Percentiles rank a stretch among this genome's conserved stretches.
phyloP scores from a whole-genome alignment of 2,329 filamentous ascomycete species.

The Colletotrichum zoysiae region DNA sequence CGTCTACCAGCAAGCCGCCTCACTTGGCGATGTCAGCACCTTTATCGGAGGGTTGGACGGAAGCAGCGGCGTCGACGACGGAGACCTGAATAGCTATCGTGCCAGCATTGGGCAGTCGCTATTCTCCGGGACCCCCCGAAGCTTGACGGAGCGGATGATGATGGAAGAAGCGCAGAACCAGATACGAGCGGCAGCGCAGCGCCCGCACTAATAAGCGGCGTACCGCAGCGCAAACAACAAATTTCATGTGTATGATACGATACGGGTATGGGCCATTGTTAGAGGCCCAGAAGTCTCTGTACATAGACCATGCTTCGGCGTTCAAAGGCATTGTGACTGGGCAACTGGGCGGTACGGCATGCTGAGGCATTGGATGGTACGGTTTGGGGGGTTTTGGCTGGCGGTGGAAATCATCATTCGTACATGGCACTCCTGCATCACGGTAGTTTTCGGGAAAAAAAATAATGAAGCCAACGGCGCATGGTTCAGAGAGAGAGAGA shows the following conservation, averaged over 20 bases:
- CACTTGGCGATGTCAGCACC: constrained; percentile 61
- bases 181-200: constrained; percentile 39
- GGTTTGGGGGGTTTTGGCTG: constrained; percentile 19
- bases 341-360: constrained; percentile 34
- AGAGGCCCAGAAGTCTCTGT: constrained; percentile 38
- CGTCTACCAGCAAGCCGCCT: constrained; percentile 61
- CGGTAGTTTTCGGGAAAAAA: constrained; percentile 26
- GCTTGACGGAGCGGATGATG: constrained; percentile 62
- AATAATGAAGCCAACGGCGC: constrained; percentile 13
- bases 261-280: constrained; percentile 34
- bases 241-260: constrained; percentile 32
- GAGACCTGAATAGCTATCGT: constrained; percentile 58
- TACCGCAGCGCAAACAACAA: constrained; percentile 4
- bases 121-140: constrained; percentile 60
- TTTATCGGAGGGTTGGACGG: constrained; percentile 68
- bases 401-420: constrained; percentile 27
- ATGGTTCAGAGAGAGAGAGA: neutral
- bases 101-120: constrained; percentile 55
- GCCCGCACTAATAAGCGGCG: constrained; percentile 30
- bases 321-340: constrained; percentile 35
- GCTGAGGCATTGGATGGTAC: constrained; percentile 24
- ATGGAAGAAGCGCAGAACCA: constrained; percentile 60
- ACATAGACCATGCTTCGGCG: constrained; percentile 37
- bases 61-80: constrained; percentile 62
- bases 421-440: constrained; percentile 36